Base-by-base conservation (phyloP, 1,284 basidiomycete genomes). In the Moesziomyces sp. region DNA sequence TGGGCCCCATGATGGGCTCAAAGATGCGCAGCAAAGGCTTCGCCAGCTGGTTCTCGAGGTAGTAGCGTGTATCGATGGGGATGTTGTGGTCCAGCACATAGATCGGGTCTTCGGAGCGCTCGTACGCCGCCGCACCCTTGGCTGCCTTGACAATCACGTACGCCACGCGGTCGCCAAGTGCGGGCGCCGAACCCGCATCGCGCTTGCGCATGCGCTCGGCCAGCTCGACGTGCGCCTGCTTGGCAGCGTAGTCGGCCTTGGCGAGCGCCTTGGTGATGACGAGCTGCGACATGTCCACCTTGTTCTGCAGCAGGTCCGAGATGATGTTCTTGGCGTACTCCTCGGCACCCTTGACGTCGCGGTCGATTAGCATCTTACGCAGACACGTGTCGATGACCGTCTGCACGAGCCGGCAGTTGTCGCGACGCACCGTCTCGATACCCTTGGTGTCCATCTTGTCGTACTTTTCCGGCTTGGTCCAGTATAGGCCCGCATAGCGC, bases 391-490 rank as follows among this genome's bases (percentile, higher is more conserved):
- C 82, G 46, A 84, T 84, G 50, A 84, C 75, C 1, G 79, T 84
- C 63, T 81, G 82, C 30, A 84, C 82, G n/a, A 84, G 58, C 13
- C 82, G 80, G 51, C 82, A 84, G 52, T 84, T 84, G 62, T 84
- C 82, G 19, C 82, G 76, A n/a, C 82, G 79, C 33, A 84, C 82
- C 24, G 82, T 84, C 62, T 84, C 82, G 62, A 84, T 84, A 28
- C 82, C 82, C 69, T 84, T 84, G 38, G 82, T 84, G 62, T 84
- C 82, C 82, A 84, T 84, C 76, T 84, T 84, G 69, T 84, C 82
- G 60, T 79, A 79, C 59, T 76, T 76, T 14, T 80, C 76, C 6
- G 81, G 68, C 3, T 70, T 55, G 3, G 82, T 84, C 82, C 82
- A 84, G 68, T 83, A 84, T 14, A 84, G 70, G 26, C 82, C 82